Evolutionary conservation across 129 eudicot species (phyloP), one percentile per base, ranked within the genome.

Genomic region (Chrysanthemum lavandulifolium): DNA sequence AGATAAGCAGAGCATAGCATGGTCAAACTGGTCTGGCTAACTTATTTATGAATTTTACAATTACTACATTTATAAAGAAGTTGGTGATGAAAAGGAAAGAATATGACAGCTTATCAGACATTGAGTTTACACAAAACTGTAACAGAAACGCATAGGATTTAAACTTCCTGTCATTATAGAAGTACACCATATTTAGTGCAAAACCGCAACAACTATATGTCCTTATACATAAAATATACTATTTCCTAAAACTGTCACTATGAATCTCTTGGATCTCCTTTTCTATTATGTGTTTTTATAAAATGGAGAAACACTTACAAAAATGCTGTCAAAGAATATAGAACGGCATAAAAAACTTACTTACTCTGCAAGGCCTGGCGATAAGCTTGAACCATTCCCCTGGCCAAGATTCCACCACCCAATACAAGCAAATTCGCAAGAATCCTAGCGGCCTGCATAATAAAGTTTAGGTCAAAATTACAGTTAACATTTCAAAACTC

Each of bases 301-400:
- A 12, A 25, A 13, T 15, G 13, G 9, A 12, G 29, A 27, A 61
- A 29, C 4, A 61, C 29, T 27, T 13, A 2, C 48, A 61, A 13
- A 61, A 27, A 11, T 13, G 56, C 13, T 10, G 56, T 13, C 56
- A 45, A 56, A 47, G 13, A 69, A 52, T 6, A 52, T 13, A 1
- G 19, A 7, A 14, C 0, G 58, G 58, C 14, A 53, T 16, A 6
- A 53, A 16, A 11, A 8, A 61, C 43, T 25, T 13, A 25, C 83
- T 71, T 71, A 91, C 97, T 91, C 50, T 86, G 82, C 53, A 91
- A 78, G 69, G 97, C 97, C 60, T 91, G 92, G 13, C 89, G 89
- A 79, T 88, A 91, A 52, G 96, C 97, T 80, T 86, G 97, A 67
- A 69, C 86, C 61, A 91, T 62, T 75, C 92, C 97, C 78, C 97